These are phyloP conservation scores for Priceomyces haplophilus DNA, from an alignment of 805 yeast genomes.

Conservation along the genomic window DNA sequence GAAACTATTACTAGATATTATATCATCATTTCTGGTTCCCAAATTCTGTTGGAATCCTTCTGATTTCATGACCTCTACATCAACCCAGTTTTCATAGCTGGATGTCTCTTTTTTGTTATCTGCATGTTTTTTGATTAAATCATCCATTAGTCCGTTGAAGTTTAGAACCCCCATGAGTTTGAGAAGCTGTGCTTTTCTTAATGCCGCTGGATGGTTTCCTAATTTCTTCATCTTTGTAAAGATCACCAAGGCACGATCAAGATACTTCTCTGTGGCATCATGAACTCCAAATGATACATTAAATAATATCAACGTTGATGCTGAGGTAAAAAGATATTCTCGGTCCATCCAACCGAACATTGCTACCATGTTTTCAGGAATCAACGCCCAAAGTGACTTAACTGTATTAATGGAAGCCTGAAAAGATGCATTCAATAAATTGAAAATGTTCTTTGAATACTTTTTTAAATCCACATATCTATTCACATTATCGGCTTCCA, in stretches of 20 bases:
- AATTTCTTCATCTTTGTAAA: constrained; percentile 73
- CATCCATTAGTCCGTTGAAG: constrained; percentile 62
- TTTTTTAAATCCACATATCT: constrained; percentile 62
- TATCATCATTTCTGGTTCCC: not conserved
- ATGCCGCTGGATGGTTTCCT: constrained; percentile 78
- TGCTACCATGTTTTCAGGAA: constrained; percentile 80
- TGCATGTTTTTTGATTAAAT: constrained; percentile 52
- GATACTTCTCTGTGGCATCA: constrained; percentile 66
- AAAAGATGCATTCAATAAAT: constrained; percentile 69
- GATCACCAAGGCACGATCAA: constrained; percentile 67
- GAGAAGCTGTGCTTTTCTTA: constrained; percentile 67
- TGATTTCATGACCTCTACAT: not conserved
- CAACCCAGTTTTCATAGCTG: not conserved
- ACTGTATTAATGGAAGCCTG: constrained; percentile 79
- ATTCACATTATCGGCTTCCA: constrained; percentile 40
- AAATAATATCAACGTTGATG: constrained; percentile 69
- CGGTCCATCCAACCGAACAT: constrained; percentile 85
- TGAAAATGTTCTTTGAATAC: constrained; percentile 65
- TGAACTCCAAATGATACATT: constrained; percentile 81
- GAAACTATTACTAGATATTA: not conserved
- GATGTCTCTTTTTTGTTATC: constrained; percentile 1
- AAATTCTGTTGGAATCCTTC: not conserved
- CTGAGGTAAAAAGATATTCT: constrained; percentile 73
- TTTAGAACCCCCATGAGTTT: constrained; percentile 64
- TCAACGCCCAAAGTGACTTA: constrained; percentile 67